Percentiles rank a stretch among this genome's conserved stretches.
Conservation (phyloP, 805 yeast genomes). For the Ogataea saltuana region DNA sequence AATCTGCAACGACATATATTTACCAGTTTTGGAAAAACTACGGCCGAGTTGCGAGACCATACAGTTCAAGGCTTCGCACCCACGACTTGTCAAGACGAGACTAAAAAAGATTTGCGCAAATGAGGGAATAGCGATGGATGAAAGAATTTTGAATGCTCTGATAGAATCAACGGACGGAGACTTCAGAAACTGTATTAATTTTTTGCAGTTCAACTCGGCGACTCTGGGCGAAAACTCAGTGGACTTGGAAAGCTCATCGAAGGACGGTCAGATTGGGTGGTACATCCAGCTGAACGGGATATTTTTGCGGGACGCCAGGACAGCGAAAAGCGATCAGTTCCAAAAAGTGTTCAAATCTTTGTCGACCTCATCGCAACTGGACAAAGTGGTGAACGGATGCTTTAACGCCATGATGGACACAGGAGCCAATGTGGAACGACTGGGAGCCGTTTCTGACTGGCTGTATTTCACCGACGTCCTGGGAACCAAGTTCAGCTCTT, state of each 20-base stretch:
- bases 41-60: slow-evolving; percentile 75
- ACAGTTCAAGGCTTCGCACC: slow-evolving; percentile 59
- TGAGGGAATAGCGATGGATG: slow-evolving; percentile 54
- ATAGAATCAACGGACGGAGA: slow-evolving; percentile 78
- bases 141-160: slow-evolving; percentile 59
- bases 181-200: slow-evolving; percentile 80
- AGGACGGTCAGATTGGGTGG: slow-evolving; percentile 71
- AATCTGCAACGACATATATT: slow-evolving; percentile 84
- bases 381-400: slow-evolving; percentile 69
- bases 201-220: slow-evolving; percentile 62
- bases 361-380: slow-evolving; percentile 50
- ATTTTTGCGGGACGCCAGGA: slow-evolving; percentile 53
- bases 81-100: slow-evolving; percentile 45
- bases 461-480: slow-evolving; percentile 67
- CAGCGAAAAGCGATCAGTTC: slow-evolving; percentile 49
- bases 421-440: slow-evolving; percentile 62
- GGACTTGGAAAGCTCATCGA: slow-evolving; percentile 35
- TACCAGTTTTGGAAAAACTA: slow-evolving; percentile 70
- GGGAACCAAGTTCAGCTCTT: slow-evolving; percentile 46
- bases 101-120: slow-evolving; percentile 50
- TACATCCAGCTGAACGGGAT: slow-evolving; percentile 59
- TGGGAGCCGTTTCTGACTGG: slow-evolving; percentile 73
- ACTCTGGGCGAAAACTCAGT: background rate
- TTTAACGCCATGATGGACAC: slow-evolving; percentile 64
- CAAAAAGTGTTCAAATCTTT: slow-evolving; percentile 46